These are phyloP conservation scores for Besnoitia besnoiti DNA, from an alignment of 169 alveolate genomes.

Conservation along the genomic window DNA sequence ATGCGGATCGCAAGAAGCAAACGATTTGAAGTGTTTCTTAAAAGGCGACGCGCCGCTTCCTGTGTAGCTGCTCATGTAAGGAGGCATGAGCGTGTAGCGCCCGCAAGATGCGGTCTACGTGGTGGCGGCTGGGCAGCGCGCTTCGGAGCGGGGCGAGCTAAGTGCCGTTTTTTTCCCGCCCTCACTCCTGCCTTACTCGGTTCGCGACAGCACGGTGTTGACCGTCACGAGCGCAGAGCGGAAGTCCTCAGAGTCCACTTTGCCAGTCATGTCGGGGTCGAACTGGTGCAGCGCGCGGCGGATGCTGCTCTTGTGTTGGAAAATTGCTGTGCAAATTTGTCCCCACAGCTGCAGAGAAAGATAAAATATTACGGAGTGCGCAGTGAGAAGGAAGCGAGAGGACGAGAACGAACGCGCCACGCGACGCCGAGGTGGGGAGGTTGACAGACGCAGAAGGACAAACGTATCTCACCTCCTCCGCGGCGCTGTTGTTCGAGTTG, in stretches of 20 bases:
- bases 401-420: not conserved
- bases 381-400: not conserved
- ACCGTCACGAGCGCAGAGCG: constrained; percentile 70
- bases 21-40: too few species aligned
- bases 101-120: too few species aligned
- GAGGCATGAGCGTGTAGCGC: too few species aligned
- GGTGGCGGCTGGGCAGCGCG: too few species aligned
- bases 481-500: constrained; percentile 80
- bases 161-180: not conserved
- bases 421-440: not conserved
- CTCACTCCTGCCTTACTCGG: constrained; percentile 39
- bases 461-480: constrained; percentile 79
- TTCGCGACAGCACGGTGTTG: constrained; percentile 67
- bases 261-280: constrained; percentile 74
- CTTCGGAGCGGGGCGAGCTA: too few species aligned
- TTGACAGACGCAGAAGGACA: not conserved
- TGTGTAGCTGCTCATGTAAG: too few species aligned
- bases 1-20: too few species aligned
- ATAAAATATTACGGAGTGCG: not conserved
- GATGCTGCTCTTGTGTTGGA: constrained; percentile 71
- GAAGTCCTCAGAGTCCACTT: constrained; percentile 71
- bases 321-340: constrained; percentile 77
- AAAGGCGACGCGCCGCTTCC: too few species aligned
- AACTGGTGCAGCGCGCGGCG: constrained; percentile 73
- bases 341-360: constrained; percentile 73